Conservation (phyloP, 2,329 filamentous ascomycete species). For the Aureobasidium sp. region DNA sequence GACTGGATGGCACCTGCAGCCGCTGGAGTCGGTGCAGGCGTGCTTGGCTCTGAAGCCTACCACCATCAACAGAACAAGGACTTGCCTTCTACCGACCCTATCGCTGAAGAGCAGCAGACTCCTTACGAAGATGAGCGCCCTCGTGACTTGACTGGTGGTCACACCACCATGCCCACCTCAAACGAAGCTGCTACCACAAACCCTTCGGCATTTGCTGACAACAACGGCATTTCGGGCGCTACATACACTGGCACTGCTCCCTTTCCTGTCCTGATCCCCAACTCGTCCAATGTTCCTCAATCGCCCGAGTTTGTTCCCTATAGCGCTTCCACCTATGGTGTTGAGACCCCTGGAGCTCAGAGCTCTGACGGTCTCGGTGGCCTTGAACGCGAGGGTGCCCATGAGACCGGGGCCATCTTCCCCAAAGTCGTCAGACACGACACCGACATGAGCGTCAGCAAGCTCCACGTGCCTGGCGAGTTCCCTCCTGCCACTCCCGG, state of each 20-base stretch:
- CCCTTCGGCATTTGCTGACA: background rate
- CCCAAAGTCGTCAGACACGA: constrained; percentile 43
- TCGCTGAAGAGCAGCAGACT: background rate
- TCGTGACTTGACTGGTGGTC: constrained; percentile 3
- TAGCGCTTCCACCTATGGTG: background rate
- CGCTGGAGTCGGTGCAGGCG: constrained; percentile 30
- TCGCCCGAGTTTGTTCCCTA: background rate
- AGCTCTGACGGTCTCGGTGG: constrained; percentile 22
- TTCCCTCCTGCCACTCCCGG: constrained; percentile 30
- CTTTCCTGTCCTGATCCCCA: background rate
- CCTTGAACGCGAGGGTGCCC: constrained; percentile 29
- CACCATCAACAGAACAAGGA: constrained; percentile 19
- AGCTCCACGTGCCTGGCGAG: constrained; percentile 63
- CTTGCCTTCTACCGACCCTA: background rate
- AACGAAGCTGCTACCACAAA: background rate
- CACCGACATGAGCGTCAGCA: constrained; percentile 49
- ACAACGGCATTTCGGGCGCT: constrained; percentile 4
- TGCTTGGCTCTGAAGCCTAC: constrained; percentile 22
- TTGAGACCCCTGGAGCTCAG: background rate
- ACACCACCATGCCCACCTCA: background rate
- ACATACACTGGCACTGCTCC: constrained; percentile 3
- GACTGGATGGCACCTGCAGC: constrained; percentile 50
- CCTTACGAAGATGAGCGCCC: background rate
- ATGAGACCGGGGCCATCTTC: constrained; percentile 37
- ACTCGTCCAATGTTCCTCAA: background rate